Percentiles rank a stretch among this genome's conserved stretches.
Evolutionary conservation across 139 green algal genomes (phyloP).

Genomic region (Chlorella sorokiniana): DNA sequence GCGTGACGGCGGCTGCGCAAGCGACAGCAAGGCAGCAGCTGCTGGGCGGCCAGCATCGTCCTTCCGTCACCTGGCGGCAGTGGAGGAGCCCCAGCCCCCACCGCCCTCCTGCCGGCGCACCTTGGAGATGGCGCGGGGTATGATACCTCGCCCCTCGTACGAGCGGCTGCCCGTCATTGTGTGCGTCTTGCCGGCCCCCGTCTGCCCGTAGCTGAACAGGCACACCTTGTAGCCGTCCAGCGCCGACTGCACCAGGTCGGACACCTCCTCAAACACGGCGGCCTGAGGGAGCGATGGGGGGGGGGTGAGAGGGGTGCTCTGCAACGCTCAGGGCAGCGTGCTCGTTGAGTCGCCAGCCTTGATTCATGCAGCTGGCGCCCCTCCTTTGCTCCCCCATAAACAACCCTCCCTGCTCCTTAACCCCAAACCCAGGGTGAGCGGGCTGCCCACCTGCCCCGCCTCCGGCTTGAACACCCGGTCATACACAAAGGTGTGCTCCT

Average conservation of each 20-base stretch:
- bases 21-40: neutral
- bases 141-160: constrained; percentile 78
- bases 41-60: neutral
- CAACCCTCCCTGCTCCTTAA: neutral
- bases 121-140: constrained; percentile 84
- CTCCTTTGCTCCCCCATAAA: neutral
- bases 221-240: constrained; percentile 98
- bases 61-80: neutral
- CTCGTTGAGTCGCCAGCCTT: no score
- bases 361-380: no score
- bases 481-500: constrained; percentile 78
- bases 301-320: neutral
- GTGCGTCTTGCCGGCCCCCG: constrained; percentile 96
- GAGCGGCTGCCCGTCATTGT: constrained; percentile 88
- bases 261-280: constrained; percentile 86
- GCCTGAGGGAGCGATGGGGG: constrained; percentile 49
- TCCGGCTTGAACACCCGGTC: constrained; percentile 81
- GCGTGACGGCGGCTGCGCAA: neutral
- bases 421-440: no score
- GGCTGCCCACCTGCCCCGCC: constrained; percentile 54
- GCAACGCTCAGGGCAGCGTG: no score
- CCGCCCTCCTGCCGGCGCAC: constrained; percentile 18
- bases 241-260: constrained; percentile 92
- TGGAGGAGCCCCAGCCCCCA: neutral
- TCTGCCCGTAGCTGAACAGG: constrained; percentile 98